Evolutionary conservation across 1,284 basidiomycete species (phyloP), one percentile per base, ranked within the genome.

Genomic region (Xerocomus amazonicus): DNA sequence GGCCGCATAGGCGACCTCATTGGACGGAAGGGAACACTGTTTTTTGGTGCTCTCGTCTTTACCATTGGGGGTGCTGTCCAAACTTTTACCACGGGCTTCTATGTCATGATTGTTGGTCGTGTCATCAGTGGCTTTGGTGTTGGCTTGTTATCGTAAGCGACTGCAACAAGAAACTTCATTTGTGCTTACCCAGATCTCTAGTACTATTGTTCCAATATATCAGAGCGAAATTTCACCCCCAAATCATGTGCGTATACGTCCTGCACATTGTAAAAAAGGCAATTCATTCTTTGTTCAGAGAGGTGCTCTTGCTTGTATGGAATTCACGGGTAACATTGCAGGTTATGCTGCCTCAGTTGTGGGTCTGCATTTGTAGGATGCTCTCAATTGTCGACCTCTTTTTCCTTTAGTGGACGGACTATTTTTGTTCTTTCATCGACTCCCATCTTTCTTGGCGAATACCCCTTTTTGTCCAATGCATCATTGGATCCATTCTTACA

Each of bases 141-240:
- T 12, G 96, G 95, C 12, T 76, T 97, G 56, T 75, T 98, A 44
- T 92, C 88, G 90, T 92, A 63, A 59, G 88, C 77, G n/a, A 23
- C 6, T 26, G 13, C 16, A 13, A 34, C 31, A n/a, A 9, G 3
- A 45, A 34, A 19, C 41, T 31, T 46, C 46, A 10, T 51, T 31
- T 31, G 43, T 32, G 27, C 32, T 51, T 19, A 50, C 44, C 16
- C 10, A 14, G 13, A 23, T 43, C 40, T 43, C 29, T 61, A 92
- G 92, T 47, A 97, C 95, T 52, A 93, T 97, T 55, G 96, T 98
- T 19, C 96, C 96, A 6, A 97, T 97, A 53, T 99, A 97, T 68
- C 96, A 97, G 72, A 91, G 89, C 59, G 96, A 98, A 74, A 92
- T 98, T 45, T 96, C 92, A 3, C 94, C 95, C 13, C 91, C 96